phyloP scores from a whole-genome alignment of 768 basidiomycete species.

The Macrolepiota dolichaula region DNA sequence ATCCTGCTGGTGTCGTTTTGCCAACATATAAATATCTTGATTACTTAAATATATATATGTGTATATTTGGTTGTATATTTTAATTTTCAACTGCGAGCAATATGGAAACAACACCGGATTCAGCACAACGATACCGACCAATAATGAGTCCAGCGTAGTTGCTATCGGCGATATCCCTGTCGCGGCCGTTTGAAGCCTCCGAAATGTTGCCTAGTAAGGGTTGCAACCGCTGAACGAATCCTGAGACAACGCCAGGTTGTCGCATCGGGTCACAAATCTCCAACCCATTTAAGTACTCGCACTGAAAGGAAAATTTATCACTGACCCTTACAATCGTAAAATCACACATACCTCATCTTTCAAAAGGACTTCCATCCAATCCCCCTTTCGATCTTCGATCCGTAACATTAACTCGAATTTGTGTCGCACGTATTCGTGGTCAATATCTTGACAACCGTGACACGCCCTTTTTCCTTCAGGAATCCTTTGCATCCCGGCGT shows the following conservation, averaged over 20 bases:
- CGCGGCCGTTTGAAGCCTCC: not conserved
- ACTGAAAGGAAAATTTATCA: conserved; percentile 25
- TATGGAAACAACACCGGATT: not conserved
- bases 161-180: not conserved
- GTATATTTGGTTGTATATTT: not conserved
- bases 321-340: not conserved
- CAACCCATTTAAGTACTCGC: conserved; percentile 40
- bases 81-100: conserved; percentile 5
- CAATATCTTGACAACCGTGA: conserved; percentile 48
- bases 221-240: not conserved
- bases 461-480: conserved; percentile 41
- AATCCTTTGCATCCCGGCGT: conserved; percentile 34
- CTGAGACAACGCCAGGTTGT: not conserved
- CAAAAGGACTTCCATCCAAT: conserved; percentile 42
- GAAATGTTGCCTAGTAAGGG: not conserved
- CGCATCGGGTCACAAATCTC: conserved; percentile 15
- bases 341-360: conserved; percentile 36
- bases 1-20: conserved; percentile 31
- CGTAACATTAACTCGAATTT: conserved; percentile 47
- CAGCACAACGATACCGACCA: not conserved
- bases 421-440: conserved; percentile 45
- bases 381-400: conserved; percentile 47
- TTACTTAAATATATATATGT: not conserved
- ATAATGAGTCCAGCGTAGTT: conserved; percentile 4
- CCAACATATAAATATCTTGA: not conserved